Base-by-base conservation (phyloP, 2,329 filamentous ascomycete genomes). In the Talaromyces funiculosus region DNA sequence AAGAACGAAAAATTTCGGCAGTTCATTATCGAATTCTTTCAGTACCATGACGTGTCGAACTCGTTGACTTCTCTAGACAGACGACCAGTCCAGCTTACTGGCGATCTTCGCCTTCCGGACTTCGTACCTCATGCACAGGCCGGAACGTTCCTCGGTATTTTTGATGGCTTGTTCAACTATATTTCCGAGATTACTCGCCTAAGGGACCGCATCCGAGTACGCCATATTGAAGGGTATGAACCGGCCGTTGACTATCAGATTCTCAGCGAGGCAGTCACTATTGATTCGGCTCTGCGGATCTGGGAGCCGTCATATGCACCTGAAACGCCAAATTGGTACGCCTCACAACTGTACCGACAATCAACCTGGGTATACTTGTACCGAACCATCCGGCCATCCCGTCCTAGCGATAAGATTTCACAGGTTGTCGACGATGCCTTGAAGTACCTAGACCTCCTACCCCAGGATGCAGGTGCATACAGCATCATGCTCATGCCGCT, bases 181-280 rank as follows among this genome's bases (percentile, higher is more conserved):
- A 86, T 96, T 31, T 87, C 88, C 7, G 85, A 90, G 68, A 93
- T 95, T 62, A 91, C 90, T 1, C 83, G 84, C 12, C 83, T 96
- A 38, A 84, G 91, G 43, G 88, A 92, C 72, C 81, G 81, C 2
- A 89, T 96, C 63, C 84, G 92, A 5, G 78, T 80, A 33, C 86
- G 90, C 56, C 86, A 91, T 66, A 76, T 80, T 58, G 70, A 82
- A 58, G 77, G 84, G 3, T 75, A 84, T 2, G 86, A 90, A 56
- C 89, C 89, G 0, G 80, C 84, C 0, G 86, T 92, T 43, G 87
- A 92, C 72, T 92, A 91, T 69, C 81, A 83, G 24, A 87, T 86
- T 10, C 78, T 94, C 9, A 88, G 86, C 67, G 84, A 85, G 49
- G 90, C 90, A 0, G 86, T 88, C 5, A 84, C 87, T 57, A 92